These are phyloP conservation scores for Lepidopterella palustris DNA, from an alignment of 495 filamentous ascomycete species.

Conservation along the genomic window DNA sequence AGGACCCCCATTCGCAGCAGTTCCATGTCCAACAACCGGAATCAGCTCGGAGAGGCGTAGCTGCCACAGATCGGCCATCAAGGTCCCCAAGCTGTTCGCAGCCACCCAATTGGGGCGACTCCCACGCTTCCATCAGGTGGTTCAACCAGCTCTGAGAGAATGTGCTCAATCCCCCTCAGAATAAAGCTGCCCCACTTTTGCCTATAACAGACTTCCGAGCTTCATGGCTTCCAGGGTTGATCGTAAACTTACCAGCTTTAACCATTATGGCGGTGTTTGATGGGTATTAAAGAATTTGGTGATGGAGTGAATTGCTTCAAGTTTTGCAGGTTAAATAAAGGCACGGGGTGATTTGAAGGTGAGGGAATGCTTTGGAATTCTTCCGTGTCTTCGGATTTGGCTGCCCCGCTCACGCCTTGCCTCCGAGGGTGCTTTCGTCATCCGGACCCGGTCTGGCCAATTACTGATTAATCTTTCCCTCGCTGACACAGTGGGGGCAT, in stretches of 20 bases:
- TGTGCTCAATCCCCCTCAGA: constrained; percentile 27
- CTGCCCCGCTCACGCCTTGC: background rate
- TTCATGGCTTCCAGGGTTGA: background rate
- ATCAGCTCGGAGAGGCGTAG: background rate
- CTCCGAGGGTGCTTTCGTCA: background rate
- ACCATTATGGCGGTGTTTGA: constrained; percentile 29
- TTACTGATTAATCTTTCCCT: too few species aligned
- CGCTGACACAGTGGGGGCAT: too few species aligned
- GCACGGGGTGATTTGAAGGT: background rate
- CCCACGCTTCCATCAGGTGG: background rate
- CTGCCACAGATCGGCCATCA: constrained; percentile 15
- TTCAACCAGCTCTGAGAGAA: constrained; percentile 17
- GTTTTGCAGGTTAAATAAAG: background rate
- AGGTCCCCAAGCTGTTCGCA: constrained; percentile 7
- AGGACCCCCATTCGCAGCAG: background rate
- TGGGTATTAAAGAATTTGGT: constrained; percentile 1
- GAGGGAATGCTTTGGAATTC: too few species aligned
- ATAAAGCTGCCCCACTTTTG: background rate
- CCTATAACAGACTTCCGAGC: background rate
- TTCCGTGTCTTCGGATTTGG: too few species aligned
- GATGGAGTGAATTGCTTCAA: background rate
- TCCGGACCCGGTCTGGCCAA: background rate
- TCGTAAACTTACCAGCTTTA: constrained; percentile 32
- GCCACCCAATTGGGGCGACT: constrained; percentile 7
- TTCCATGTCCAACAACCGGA: background rate